phyloP scores from a whole-genome alignment of 768 basidiomycete species.

The Trametes villosa region DNA sequence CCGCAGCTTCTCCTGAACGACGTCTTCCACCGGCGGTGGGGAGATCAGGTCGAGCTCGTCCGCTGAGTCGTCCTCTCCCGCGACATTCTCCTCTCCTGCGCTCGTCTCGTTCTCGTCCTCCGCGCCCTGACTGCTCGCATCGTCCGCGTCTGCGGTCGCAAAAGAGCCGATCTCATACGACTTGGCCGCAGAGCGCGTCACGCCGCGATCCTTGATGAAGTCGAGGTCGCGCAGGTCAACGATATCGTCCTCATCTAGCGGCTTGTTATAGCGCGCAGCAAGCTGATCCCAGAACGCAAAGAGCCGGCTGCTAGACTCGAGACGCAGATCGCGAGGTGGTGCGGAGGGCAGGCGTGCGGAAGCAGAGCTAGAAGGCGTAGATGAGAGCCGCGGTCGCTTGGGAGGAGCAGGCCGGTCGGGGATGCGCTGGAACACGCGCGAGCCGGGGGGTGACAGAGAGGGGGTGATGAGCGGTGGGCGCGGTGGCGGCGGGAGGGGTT shows the following conservation, averaged over 20 bases:
- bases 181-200: conserved; percentile 49
- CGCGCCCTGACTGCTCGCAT: conserved; percentile 45
- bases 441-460: conserved; percentile 55
- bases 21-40: conserved; percentile 32
- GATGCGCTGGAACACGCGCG: conserved; percentile 31
- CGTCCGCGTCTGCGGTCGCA: conserved; percentile 33
- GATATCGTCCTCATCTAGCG: conserved; percentile 80
- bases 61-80: conserved; percentile 38
- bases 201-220: conserved; percentile 73
- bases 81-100: conserved; percentile 50
- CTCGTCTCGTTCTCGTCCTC: conserved; percentile 41
- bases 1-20: conserved; percentile 38
- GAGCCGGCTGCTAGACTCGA: conserved; percentile 60
- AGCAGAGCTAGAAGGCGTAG: conserved; percentile 42
- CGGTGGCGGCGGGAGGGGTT: conserved; percentile 12
- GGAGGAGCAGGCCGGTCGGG: conserved; percentile 41
- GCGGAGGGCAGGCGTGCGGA: conserved; percentile 26
- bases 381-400: conserved; percentile 54
- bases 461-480: conserved; percentile 48
- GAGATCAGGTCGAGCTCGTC: conserved; percentile 65
- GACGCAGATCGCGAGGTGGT: conserved; percentile 46
- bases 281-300: conserved; percentile 69
- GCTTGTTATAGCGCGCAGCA: conserved; percentile 66
- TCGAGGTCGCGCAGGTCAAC: conserved; percentile 65
- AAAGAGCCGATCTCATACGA: conserved; percentile 58